Evolutionary conservation across 805 yeast species (phyloP).

Genomic region (Candida hungchunana): DNA sequence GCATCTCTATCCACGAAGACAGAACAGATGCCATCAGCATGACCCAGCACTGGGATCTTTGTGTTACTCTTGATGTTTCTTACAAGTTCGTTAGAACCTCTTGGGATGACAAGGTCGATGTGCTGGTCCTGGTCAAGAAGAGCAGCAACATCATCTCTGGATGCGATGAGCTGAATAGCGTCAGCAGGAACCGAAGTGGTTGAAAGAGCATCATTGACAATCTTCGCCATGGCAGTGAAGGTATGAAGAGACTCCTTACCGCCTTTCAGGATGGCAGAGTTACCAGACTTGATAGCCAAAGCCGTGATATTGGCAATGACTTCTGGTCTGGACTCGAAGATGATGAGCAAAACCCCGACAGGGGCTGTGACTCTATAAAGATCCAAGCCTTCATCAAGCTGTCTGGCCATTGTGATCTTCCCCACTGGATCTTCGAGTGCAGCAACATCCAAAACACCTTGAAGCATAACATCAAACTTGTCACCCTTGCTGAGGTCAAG

Average conservation of each 20-base stretch:
- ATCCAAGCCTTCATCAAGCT: constrained; percentile 85
- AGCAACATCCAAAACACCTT: constrained; percentile 91
- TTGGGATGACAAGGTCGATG: constrained; percentile 93
- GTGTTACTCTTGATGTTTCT: constrained; percentile 81
- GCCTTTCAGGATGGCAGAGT: constrained; percentile 94
- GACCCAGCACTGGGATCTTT: constrained; percentile 95
- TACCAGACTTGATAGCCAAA: constrained; percentile 92
- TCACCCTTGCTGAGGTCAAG: constrained; percentile 78
- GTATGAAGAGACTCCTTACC: constrained; percentile 91
- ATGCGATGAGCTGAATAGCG: constrained; percentile 81
- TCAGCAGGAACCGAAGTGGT: constrained; percentile 69
- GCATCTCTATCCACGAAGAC: constrained; percentile 77
- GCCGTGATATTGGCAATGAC: constrained; percentile 98
- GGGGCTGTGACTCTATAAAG: constrained; percentile 86
- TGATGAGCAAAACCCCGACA: constrained; percentile 87
- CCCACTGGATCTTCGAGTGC: constrained; percentile 89
- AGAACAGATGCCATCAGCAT: constrained; percentile 97
- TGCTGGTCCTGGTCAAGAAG: constrained; percentile 79
- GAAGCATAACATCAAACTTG: constrained; percentile 90
- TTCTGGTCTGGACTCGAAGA: constrained; percentile 96
- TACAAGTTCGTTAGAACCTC: constrained; percentile 95
- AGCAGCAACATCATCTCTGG: constrained; percentile 87
- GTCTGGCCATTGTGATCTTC: constrained; percentile 74
- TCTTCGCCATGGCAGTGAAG: constrained; percentile 73
- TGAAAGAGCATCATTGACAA: constrained; percentile 57